phyloP scores from a whole-genome alignment of 768 basidiomycete species.

The Vararia minispora region DNA sequence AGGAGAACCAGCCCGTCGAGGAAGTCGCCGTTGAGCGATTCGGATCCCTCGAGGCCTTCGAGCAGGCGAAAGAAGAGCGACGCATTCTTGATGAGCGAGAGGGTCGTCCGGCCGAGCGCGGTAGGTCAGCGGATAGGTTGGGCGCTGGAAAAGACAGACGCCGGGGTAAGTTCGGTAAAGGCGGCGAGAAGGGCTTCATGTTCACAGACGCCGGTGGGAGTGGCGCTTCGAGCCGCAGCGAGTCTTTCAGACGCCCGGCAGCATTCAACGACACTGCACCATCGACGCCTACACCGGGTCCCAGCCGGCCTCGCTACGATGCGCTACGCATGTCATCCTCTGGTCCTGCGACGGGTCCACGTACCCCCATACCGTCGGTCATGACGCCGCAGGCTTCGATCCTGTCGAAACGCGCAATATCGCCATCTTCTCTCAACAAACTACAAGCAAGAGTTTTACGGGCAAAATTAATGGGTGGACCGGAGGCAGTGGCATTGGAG shows the following conservation, averaged over 20 bases:
- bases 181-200: conserved; percentile 48
- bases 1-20: conserved; percentile 62
- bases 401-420: conserved; percentile 36
- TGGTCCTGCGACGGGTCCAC: conserved; percentile 44
- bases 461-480: conserved; percentile 77
- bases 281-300: conserved; percentile 42
- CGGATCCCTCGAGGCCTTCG: conserved; percentile 73
- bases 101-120: conserved; percentile 32
- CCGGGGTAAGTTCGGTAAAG: conserved; percentile 16
- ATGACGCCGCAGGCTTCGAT: conserved; percentile 54
- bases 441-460: conserved; percentile 89
- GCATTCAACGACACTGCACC: conserved; percentile 42
- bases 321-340: conserved; percentile 52
- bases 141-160: conserved; percentile 23
- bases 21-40: conserved; percentile 85
- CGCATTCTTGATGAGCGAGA: conserved; percentile 78
- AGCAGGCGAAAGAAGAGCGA: conserved; percentile 82
- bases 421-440: conserved; percentile 77
- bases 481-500: conserved; percentile 70
- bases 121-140: conserved; percentile 27
- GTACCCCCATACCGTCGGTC: conserved; percentile 84
- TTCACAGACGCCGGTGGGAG: conserved; percentile 58
- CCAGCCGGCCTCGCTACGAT: conserved; percentile 43
- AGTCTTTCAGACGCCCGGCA: conserved; percentile 80
- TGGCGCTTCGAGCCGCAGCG: conserved; percentile 64